Percentiles rank a stretch among this genome's conserved stretches.
phyloP scores from a whole-genome alignment of 441 rosid species.

The Adansonia rubrostipa region DNA sequence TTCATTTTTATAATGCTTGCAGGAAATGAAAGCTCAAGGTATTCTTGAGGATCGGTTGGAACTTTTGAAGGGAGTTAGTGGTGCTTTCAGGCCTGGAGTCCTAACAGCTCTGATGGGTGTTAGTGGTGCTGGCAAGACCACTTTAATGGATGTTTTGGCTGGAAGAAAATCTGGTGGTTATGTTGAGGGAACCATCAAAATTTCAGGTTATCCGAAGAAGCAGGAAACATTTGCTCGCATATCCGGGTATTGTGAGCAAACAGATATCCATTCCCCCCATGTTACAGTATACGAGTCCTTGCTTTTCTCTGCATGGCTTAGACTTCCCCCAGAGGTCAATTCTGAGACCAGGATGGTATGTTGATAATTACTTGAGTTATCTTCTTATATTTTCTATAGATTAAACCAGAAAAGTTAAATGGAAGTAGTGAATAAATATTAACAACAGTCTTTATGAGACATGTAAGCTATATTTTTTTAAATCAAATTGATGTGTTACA shows the following conservation, averaged over 20 bases:
- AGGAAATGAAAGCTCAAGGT: slow-evolving; percentile 71
- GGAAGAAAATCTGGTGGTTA: slow-evolving; percentile 76
- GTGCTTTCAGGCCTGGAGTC: too few species aligned
- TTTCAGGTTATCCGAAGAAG: slow-evolving; percentile 67
- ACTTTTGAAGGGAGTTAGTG: slow-evolving; percentile 59
- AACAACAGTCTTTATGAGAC: background rate
- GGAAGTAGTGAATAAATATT: background rate
- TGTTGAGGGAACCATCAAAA: slow-evolving; percentile 52
- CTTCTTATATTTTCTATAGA: background rate
- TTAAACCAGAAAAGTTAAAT: background rate
- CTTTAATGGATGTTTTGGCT: slow-evolving; percentile 73
- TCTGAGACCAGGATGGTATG: slow-evolving; percentile 52
- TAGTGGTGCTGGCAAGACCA: slow-evolving; percentile 81
- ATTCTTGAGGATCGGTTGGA: slow-evolving; percentile 50
- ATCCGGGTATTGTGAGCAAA: slow-evolving; percentile 77
- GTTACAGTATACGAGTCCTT: slow-evolving; percentile 69
- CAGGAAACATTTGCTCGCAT: slow-evolving; percentile 76
- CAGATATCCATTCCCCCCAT: slow-evolving; percentile 70
- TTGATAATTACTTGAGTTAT: background rate
- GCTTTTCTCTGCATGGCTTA: slow-evolving; percentile 69
- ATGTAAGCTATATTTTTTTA: background rate
- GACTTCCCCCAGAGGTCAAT: slow-evolving; percentile 56
- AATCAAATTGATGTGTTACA: slow-evolving; percentile 31
- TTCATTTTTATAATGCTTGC: slow-evolving; percentile 13
- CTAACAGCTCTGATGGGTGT: slow-evolving; percentile 51